Conservation (phyloP, 768 basidiomycete genomes). For the Mycena polygramma region DNA sequence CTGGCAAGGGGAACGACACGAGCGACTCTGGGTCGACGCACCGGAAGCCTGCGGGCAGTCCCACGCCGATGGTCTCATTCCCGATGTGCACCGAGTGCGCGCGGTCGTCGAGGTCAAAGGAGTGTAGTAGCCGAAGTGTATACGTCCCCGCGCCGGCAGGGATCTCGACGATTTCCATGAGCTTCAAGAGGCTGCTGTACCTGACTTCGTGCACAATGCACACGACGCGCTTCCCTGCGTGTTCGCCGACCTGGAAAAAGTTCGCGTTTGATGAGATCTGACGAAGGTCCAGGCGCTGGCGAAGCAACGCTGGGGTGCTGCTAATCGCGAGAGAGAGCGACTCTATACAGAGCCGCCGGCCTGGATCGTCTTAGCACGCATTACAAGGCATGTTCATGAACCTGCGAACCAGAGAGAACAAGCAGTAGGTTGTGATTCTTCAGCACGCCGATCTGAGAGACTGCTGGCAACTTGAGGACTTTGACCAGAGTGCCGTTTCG, state of each 20-base stretch:
- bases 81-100: constrained; percentile 35
- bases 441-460: constrained; percentile 33
- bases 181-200: constrained; percentile 35
- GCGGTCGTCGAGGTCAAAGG: constrained; percentile 37
- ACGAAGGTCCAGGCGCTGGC: constrained; percentile 15
- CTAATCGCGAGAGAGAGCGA: constrained; percentile 30
- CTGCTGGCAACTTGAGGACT: constrained; percentile 32
- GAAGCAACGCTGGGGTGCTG: constrained; percentile 12
- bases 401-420: constrained; percentile 30
- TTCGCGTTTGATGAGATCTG: constrained; percentile 20
- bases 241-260: constrained; percentile 35
- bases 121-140: constrained; percentile 20
- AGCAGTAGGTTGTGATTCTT: constrained; percentile 26
- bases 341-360: constrained; percentile 22
- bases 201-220: constrained; percentile 29
- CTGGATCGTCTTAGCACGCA: background rate
- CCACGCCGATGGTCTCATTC: constrained; percentile 34
- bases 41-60: constrained; percentile 28
- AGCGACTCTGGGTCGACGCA: constrained; percentile 35
- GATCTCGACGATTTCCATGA: constrained; percentile 22
- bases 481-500: constrained; percentile 13
- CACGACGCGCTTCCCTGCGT: constrained; percentile 26
- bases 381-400: background rate
- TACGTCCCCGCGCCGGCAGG: background rate
- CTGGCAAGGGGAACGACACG: constrained; percentile 34